Evolutionary conservation across 495 filamentous ascomycete genomes (phyloP).

Genomic region (Xylaria scruposa): DNA sequence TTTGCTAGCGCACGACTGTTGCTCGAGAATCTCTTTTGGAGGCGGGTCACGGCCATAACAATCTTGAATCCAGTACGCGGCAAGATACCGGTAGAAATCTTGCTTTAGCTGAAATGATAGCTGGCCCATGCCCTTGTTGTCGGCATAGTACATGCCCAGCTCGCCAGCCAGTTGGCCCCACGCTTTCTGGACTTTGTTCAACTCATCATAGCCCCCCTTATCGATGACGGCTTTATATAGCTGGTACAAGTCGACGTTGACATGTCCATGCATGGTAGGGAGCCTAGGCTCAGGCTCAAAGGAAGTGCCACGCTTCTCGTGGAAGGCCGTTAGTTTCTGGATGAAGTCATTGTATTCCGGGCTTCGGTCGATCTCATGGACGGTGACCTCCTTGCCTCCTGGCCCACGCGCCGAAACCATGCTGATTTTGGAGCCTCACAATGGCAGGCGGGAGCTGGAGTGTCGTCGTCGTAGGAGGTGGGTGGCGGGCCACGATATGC

Average conservation of each 20-base stretch:
- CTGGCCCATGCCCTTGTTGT: slow-evolving; percentile 68
- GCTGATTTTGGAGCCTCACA: slow-evolving; percentile 1
- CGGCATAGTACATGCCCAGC: slow-evolving; percentile 62
- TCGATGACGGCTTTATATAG: slow-evolving; percentile 73
- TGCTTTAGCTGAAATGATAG: slow-evolving; percentile 80
- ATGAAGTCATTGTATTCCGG: slow-evolving; percentile 75
- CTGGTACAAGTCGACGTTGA: slow-evolving; percentile 71
- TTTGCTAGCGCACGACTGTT: slow-evolving; percentile 57
- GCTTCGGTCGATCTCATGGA: slow-evolving; percentile 55
- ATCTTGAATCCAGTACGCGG: slow-evolving; percentile 80
- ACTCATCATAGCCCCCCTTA: slow-evolving; percentile 80
- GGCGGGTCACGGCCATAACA: slow-evolving; percentile 76
- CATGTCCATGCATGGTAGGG: slow-evolving; percentile 57
- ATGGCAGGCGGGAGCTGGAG: slow-evolving; percentile 2
- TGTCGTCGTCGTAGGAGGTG: neutral
- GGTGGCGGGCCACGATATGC: neutral
- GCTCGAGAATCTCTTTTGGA: slow-evolving; percentile 81
- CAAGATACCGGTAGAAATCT: slow-evolving; percentile 82
- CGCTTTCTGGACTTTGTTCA: slow-evolving; percentile 77
- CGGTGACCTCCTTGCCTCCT: slow-evolving; percentile 35
- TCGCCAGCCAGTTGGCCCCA: slow-evolving; percentile 76
- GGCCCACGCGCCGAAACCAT: slow-evolving; percentile 39
- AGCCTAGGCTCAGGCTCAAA: slow-evolving; percentile 78
- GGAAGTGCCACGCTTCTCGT: slow-evolving; percentile 73
- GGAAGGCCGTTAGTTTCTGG: slow-evolving; percentile 66